phyloP scores from a whole-genome alignment of 2,329 filamentous ascomycete genomes.

The Ciborinia camelliae region DNA sequence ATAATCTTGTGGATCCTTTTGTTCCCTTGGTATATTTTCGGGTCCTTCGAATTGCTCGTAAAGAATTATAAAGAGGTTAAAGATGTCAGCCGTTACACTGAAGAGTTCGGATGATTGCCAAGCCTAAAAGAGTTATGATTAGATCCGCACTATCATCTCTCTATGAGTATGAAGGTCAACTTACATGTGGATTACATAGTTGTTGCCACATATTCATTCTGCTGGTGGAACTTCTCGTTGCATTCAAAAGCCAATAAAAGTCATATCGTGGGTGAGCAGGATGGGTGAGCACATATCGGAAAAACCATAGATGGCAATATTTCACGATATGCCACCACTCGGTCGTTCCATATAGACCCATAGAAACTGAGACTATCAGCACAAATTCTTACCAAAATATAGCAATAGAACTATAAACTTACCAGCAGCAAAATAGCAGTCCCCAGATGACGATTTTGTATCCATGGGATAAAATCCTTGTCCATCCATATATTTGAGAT shows the following conservation, averaged over 20 bases:
- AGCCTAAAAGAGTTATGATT: background rate
- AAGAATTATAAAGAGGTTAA: background rate
- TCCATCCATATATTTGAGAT: background rate
- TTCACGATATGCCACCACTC: background rate
- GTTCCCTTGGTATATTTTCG: background rate
- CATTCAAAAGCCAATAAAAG: background rate
- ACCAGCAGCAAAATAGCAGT: constrained; percentile 2
- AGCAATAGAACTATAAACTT: background rate
- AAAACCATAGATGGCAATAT: background rate
- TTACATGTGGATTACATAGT: background rate
- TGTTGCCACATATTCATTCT: background rate
- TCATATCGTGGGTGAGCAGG: background rate
- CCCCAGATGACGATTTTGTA: background rate
- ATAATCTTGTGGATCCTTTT: background rate
- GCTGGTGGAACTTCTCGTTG: rapidly evolving
- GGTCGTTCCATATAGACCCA: background rate
- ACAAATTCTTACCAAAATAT: background rate
- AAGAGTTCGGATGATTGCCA: background rate
- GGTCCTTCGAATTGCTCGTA: background rate
- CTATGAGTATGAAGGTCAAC: background rate
- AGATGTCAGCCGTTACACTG: constrained; percentile 9
- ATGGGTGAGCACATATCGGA: constrained; percentile 4
- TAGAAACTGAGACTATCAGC: background rate
- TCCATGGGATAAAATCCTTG: background rate
- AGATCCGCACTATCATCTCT: background rate